phyloP scores from a whole-genome alignment of 2,329 filamentous ascomycete species.

The Didymella lethalis region DNA sequence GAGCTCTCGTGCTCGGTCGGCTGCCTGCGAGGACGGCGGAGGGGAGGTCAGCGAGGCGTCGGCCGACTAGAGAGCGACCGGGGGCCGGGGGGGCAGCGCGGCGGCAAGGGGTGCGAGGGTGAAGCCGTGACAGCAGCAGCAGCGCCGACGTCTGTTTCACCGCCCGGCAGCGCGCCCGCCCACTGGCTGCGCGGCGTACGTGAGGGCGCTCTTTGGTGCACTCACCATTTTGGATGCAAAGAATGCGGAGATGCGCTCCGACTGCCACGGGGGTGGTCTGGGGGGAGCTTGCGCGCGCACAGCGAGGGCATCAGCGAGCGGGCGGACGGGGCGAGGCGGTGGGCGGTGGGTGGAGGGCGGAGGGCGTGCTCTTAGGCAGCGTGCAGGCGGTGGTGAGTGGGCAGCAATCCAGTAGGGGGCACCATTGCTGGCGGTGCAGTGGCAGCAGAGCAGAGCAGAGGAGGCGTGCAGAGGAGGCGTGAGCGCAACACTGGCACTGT shows the following conservation, averaged over 20 bases:
- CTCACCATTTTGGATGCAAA: conserved; percentile 36
- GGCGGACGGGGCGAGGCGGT: not conserved
- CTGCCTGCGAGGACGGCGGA: conserved; percentile 42
- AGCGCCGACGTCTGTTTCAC: conserved; percentile 15
- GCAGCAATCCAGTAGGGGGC: conserved; percentile 3
- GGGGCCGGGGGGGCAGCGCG: not conserved
- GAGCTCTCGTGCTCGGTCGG: conserved; percentile 55
- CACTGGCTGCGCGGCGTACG: conserved; percentile 12
- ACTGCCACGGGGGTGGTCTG: conserved; percentile 30
- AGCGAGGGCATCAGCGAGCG: conserved; percentile 19
- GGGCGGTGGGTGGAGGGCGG: not conserved
- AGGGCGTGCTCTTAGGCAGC: conserved; percentile 7
- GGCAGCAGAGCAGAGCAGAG: not conserved
- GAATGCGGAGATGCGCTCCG: conserved; percentile 29
- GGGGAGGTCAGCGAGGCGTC: conserved; percentile 37
- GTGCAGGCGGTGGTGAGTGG: conserved; percentile 4
- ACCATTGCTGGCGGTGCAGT: conserved; percentile 19
- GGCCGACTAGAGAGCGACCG: not conserved
- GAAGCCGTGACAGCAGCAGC: conserved; percentile 15
- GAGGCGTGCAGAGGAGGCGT: not conserved
- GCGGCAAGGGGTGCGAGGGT: conserved; percentile 16
- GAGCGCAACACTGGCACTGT: not conserved
- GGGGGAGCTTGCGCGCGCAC: conserved; percentile 22
- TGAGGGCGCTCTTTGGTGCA: conserved; percentile 11
- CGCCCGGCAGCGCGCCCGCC: conserved; percentile 5